These are phyloP conservation scores for Mycena indigotica DNA, from an alignment of 768 basidiomycete genomes.

Conservation along the genomic window DNA sequence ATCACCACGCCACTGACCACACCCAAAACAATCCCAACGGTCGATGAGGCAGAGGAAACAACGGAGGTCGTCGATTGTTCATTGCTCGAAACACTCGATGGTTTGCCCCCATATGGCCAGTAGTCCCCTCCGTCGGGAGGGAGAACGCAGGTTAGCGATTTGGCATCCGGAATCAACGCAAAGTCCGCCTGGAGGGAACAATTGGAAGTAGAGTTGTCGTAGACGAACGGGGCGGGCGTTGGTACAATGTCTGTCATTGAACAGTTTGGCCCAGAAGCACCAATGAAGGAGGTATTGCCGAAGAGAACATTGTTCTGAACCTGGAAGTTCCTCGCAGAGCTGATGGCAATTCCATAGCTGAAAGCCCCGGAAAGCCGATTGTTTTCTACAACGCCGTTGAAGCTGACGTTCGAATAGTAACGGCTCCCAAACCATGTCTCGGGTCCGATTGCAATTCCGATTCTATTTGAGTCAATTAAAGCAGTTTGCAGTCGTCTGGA, in stretches of 20 bases:
- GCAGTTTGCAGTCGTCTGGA: not conserved
- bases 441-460: slow-evolving; percentile 81
- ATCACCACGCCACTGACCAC: slow-evolving; percentile 48
- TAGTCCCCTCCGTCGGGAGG: slow-evolving; percentile 69
- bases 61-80: slow-evolving; percentile 53
- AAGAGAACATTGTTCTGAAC: slow-evolving; percentile 60
- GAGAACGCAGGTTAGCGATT: no score
- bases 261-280: slow-evolving; percentile 68
- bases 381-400: slow-evolving; percentile 52
- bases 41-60: slow-evolving; percentile 29
- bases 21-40: slow-evolving; percentile 54
- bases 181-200: slow-evolving; percentile 58
- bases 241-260: slow-evolving; percentile 51
- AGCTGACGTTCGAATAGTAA: slow-evolving; percentile 54
- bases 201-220: slow-evolving; percentile 46
- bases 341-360: slow-evolving; percentile 71
- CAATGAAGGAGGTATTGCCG: no score
- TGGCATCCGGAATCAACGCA: slow-evolving; percentile 49
- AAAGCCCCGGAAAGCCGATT: slow-evolving; percentile 71
- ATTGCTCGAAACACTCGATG: no score
- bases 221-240: slow-evolving; percentile 58
- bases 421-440: slow-evolving; percentile 70
- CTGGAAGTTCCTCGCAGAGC: slow-evolving; percentile 66
- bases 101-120: no score
- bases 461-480: slow-evolving; percentile 40